A percentile compares a stretch with the other conserved stretches of the same genome.
Conservation (phyloP, 2,329 filamentous ascomycete species). For the Rhynchosporium graminicola region DNA sequence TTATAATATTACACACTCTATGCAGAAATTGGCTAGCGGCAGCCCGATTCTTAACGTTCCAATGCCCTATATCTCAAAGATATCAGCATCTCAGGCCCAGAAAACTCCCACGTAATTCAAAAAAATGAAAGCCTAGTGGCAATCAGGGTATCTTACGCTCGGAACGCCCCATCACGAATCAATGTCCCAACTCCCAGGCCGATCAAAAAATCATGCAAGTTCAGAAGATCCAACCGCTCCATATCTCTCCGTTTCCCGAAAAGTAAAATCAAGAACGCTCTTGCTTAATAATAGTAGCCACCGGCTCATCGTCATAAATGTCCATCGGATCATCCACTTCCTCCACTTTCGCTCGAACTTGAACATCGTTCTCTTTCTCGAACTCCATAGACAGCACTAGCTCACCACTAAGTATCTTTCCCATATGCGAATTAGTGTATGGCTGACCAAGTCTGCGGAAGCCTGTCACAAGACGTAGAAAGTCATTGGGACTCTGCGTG, state of each 20-base stretch:
- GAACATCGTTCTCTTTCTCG: neutral
- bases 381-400: slow-evolving; percentile 32
- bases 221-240: neutral
- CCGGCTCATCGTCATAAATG: slow-evolving; percentile 15
- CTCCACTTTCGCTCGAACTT: slow-evolving; percentile 7
- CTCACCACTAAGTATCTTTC: slow-evolving; percentile 44
- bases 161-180: neutral
- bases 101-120: too few species aligned
- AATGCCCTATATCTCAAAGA: neutral
- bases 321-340: slow-evolving; percentile 20
- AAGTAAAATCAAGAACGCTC: neutral
- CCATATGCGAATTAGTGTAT: slow-evolving; percentile 49
- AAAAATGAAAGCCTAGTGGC: too few species aligned
- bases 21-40: slow-evolving; percentile 9
- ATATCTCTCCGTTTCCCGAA: neutral
- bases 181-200: neutral
- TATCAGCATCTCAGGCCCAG: too few species aligned
- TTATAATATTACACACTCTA: slow-evolving; percentile 1
- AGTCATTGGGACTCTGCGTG: slow-evolving; percentile 44
- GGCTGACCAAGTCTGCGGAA: slow-evolving; percentile 43
- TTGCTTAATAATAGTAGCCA: slow-evolving; percentile 9
- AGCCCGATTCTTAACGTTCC: neutral
- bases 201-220: neutral
- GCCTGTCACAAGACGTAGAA: slow-evolving; percentile 44
- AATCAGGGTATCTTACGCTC: too few species aligned